phyloP scores from a whole-genome alignment of 495 filamentous ascomycete species.

The Baudoinia panamericana region DNA sequence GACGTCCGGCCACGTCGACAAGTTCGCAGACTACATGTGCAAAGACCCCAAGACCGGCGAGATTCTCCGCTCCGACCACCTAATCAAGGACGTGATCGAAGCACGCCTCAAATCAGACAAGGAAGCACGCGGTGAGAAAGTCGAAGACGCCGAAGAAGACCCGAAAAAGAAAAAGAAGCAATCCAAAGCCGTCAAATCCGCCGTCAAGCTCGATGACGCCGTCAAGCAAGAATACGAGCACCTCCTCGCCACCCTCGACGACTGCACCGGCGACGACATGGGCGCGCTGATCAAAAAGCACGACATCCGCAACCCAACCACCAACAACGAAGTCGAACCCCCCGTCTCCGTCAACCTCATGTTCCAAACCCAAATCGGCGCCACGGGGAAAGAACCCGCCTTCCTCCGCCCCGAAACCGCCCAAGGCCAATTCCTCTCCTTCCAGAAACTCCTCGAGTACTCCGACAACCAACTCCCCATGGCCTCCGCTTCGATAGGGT shows the following conservation, averaged over 20 bases:
- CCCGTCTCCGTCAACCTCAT: slow-evolving; percentile 62
- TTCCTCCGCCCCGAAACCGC: slow-evolving; percentile 57
- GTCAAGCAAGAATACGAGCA: slow-evolving; percentile 55
- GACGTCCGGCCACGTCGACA: slow-evolving; percentile 93
- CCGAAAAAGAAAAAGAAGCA: slow-evolving; percentile 54
- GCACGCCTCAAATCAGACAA: slow-evolving; percentile 52
- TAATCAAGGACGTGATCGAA: slow-evolving; percentile 89
- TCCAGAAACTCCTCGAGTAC: slow-evolving; percentile 65
- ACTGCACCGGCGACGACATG: slow-evolving; percentile 54
- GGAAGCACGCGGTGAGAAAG: slow-evolving; percentile 46
- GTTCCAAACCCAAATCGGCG: slow-evolving; percentile 61
- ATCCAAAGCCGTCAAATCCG: slow-evolving; percentile 36
- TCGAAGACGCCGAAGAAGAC: slow-evolving; percentile 32
- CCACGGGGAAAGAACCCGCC: slow-evolving; percentile 48
- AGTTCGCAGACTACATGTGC: slow-evolving; percentile 99
- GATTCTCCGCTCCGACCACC: slow-evolving; percentile 88
- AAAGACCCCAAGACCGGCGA: slow-evolving; percentile 96
- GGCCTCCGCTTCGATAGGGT: slow-evolving; percentile 62
- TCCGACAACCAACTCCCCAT: slow-evolving; percentile 64
- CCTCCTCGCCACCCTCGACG: slow-evolving; percentile 55
- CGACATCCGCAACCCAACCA: slow-evolving; percentile 50
- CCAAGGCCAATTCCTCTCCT: slow-evolving; percentile 65
- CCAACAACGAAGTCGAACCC: slow-evolving; percentile 45
- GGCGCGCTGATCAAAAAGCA: slow-evolving; percentile 54
- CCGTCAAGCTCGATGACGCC: slow-evolving; percentile 50